Conservation (phyloP, 2,329 filamentous ascomycete genomes). For the Ceratocystis papillata region DNA sequence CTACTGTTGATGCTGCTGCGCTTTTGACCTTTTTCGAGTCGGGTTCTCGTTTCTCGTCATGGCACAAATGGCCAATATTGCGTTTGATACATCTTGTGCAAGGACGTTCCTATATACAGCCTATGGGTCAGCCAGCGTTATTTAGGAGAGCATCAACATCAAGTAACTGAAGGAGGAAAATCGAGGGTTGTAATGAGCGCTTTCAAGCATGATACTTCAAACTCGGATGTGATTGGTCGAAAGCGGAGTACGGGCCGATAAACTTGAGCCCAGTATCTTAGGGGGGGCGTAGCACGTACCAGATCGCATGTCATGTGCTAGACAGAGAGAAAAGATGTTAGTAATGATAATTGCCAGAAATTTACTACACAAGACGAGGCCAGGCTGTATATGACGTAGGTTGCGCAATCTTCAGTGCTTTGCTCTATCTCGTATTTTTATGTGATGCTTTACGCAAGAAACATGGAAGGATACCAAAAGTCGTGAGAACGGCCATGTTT, state of each 20-base stretch:
- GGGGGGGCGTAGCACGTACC: slow-evolving; percentile 44
- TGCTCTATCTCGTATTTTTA: not conserved
- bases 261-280: no score
- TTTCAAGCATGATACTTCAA: not conserved
- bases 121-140: no score
- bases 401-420: not conserved
- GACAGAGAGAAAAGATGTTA: slow-evolving; percentile 18
- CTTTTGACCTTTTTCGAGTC: slow-evolving; percentile 69
- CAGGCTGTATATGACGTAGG: not conserved
- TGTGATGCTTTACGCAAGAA: not conserved
- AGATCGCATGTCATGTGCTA: slow-evolving; percentile 90
- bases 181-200: slow-evolving; percentile 13
- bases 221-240: not conserved
- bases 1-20: slow-evolving; percentile 38
- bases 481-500: not conserved
- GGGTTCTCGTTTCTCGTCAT: slow-evolving; percentile 87
- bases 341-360: not conserved
- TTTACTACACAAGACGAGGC: not conserved
- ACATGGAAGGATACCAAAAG: not conserved
- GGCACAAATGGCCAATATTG: slow-evolving; percentile 95
- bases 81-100: slow-evolving; percentile 97
- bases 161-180: slow-evolving; percentile 27
- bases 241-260: not conserved
- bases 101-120: slow-evolving; percentile 62
- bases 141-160: no score